Conservation (phyloP, 495 filamentous ascomycete genomes). For the Gamarada debralockiae region DNA sequence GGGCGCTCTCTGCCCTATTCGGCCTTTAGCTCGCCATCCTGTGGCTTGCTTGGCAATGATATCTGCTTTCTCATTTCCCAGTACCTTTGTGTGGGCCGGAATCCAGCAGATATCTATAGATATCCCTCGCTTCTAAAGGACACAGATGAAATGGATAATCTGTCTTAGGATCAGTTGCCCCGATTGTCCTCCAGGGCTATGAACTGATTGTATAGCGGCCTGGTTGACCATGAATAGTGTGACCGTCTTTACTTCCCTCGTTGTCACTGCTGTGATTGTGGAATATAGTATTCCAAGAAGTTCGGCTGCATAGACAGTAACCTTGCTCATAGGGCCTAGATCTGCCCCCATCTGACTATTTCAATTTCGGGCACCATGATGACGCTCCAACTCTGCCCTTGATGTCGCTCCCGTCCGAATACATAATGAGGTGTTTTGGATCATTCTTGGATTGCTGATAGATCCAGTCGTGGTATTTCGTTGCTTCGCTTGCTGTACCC, state of each 20-base stretch:
- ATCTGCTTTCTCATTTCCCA: constrained; percentile 20
- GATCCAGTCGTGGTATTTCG: too few relatives aligned
- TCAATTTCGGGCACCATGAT: too few relatives aligned
- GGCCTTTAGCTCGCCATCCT: constrained; percentile 9
- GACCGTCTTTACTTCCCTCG: not conserved
- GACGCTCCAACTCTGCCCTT: too few relatives aligned
- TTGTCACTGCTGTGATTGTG: not conserved
- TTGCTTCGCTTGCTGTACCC: too few relatives aligned
- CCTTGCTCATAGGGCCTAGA: too few relatives aligned
- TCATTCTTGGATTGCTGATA: too few relatives aligned
- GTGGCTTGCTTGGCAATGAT: constrained; percentile 14
- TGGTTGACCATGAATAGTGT: constrained; percentile 8
- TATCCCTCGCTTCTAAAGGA: not conserved
- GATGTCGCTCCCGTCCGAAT: too few relatives aligned
- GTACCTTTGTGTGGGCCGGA: constrained; percentile 11
- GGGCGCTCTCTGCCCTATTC: constrained; percentile 5
- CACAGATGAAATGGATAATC: constrained; percentile 7
- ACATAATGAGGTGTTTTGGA: too few relatives aligned
- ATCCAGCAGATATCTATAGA: constrained; percentile 7
- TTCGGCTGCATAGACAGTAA: too few relatives aligned
- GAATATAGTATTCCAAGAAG: too few relatives aligned
- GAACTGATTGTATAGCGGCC: constrained; percentile 6
- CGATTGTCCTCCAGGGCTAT: constrained; percentile 5
- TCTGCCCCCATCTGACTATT: too few relatives aligned
- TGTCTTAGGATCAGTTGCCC: constrained; percentile 10